Conservation (phyloP, 169 alveolate genomes). For the Eimeria sp. region DNA sequence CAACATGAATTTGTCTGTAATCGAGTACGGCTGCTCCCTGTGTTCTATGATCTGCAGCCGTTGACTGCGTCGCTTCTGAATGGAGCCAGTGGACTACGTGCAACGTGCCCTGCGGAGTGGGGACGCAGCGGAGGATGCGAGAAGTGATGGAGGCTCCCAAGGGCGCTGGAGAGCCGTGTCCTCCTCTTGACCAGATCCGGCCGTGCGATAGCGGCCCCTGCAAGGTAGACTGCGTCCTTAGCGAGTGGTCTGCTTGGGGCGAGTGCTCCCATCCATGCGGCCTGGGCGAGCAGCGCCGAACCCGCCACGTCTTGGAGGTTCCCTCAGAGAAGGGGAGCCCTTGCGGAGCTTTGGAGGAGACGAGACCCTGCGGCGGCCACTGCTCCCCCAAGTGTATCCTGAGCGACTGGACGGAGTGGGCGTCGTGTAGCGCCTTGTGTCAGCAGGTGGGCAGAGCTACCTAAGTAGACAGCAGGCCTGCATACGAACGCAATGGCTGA, state of each 20-base stretch:
- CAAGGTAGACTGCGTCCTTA: constrained; percentile 83
- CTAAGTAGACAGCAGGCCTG: background rate
- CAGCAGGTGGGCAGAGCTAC: constrained; percentile 54
- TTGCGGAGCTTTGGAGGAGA: constrained; percentile 62
- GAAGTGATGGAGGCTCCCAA: constrained; percentile 76
- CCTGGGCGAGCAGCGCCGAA: constrained; percentile 79
- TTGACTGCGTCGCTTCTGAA: constrained; percentile 85
- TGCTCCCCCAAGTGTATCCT: constrained; percentile 72
- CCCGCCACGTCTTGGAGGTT: constrained; percentile 61
- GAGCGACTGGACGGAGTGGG: constrained; percentile 82
- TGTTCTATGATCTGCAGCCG: constrained; percentile 14
- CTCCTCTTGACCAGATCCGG: constrained; percentile 70
- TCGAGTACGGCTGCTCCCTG: background rate
- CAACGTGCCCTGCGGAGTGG: constrained; percentile 86
- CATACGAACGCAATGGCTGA: background rate
- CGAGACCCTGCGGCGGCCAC: constrained; percentile 46
- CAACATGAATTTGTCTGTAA: background rate
- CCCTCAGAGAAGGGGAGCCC: constrained; percentile 14
- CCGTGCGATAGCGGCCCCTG: constrained; percentile 56
- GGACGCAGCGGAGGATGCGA: constrained; percentile 82
- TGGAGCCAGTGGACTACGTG: constrained; percentile 88
- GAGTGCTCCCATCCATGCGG: constrained; percentile 87
- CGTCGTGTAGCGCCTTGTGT: constrained; percentile 60
- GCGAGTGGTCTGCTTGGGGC: constrained; percentile 86
- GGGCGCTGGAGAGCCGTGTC: constrained; percentile 78